Evolutionary conservation across 2,329 filamentous ascomycete species (phyloP).

Genomic region (Botryotinia globosa): DNA sequence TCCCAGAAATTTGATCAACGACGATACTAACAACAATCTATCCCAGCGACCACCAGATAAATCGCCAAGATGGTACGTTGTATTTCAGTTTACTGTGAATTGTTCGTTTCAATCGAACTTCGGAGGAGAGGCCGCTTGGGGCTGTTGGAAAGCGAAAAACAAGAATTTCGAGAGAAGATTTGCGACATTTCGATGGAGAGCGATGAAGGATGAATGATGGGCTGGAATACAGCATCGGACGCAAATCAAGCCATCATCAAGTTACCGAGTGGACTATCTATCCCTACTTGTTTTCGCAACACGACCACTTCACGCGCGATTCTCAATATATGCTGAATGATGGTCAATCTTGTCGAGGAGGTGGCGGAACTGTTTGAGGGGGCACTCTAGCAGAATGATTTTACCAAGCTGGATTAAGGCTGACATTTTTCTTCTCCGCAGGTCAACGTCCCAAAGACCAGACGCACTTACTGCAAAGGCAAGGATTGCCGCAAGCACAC

Average conservation of each 20-base stretch:
- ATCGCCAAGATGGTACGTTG: constrained; percentile 33
- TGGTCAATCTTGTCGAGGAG: neutral
- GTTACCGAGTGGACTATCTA: neutral
- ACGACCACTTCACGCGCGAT: neutral
- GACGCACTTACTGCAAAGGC: constrained; percentile 97
- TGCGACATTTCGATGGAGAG: constrained; percentile 5
- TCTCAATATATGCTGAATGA: neutral
- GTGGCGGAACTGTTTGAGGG: neutral
- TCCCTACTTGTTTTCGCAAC: neutral
- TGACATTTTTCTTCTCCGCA: constrained; percentile 22
- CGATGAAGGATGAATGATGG: neutral
- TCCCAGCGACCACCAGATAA: constrained; percentile 29
- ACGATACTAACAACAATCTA: constrained; percentile 25
- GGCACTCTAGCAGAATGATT: neutral
- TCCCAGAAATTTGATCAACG: constrained; percentile 23
- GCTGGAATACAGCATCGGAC: neutral
- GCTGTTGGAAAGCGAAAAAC: neutral
- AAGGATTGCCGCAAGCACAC: constrained; percentile 91
- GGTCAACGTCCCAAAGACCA: constrained; percentile 99
- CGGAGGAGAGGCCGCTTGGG: neutral
- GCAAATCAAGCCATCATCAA: neutral
- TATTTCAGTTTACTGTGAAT: constrained; percentile 14
- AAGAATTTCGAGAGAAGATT: constrained; percentile 8
- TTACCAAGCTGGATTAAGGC: neutral
- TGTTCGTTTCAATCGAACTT: neutral